phyloP scores from a whole-genome alignment of 495 filamentous ascomycete genomes.

The Achaetomiella virescens region DNA sequence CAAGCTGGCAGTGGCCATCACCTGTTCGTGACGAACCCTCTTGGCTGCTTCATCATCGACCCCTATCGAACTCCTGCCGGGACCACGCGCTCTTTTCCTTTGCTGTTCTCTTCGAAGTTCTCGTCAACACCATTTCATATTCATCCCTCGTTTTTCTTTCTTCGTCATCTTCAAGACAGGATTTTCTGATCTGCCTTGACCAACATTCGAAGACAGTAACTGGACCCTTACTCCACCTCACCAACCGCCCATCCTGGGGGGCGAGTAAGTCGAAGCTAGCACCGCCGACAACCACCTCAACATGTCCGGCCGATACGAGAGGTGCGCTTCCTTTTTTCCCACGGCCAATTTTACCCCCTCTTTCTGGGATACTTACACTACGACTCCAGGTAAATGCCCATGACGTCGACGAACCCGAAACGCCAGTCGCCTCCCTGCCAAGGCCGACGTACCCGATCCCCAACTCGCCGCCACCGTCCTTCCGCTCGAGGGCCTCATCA shows the following conservation, averaged over 20 bases:
- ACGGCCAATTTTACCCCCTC: no score
- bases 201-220: no score
- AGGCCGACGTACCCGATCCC: constrained; percentile 49
- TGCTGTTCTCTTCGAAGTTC: constrained; percentile 1
- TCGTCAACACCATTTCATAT: constrained; percentile 4
- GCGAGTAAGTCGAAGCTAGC: not conserved
- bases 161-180: no score
- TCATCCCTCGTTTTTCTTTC: not conserved
- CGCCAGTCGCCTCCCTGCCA: constrained; percentile 29
- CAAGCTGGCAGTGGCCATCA: not conserved
- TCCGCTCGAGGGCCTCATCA: constrained; percentile 78
- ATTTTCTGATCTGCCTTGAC: not conserved
- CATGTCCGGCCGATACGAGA: constrained; percentile 80
- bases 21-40: not conserved
- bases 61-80: not conserved
- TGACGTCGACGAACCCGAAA: constrained; percentile 40
- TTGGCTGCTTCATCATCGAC: constrained; percentile 7
- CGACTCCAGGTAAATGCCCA: constrained; percentile 38
- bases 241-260: not conserved
- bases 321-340: constrained; percentile 48
- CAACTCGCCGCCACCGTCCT: constrained; percentile 88
- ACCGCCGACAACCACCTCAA: constrained; percentile 29
- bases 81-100: constrained; percentile 2
- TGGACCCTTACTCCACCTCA: constrained; percentile 11
- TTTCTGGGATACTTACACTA: no score